Evolutionary conservation across 345 rosid genomes (phyloP), one percentile per base, ranked within the genome.

Genomic region (Lumnitzera racemosa): DNA sequence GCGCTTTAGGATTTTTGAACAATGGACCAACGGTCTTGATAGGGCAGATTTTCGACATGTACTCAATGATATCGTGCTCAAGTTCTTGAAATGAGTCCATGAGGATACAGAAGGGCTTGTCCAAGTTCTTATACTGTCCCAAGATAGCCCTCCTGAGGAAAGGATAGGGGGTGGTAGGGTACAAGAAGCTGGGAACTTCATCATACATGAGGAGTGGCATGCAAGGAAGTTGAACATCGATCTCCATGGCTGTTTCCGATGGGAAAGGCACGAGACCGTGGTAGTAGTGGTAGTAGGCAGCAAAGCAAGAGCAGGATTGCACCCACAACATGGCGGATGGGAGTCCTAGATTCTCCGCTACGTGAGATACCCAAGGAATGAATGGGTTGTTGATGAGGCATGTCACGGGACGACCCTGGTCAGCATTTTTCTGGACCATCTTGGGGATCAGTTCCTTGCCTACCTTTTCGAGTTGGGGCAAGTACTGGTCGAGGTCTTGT

Each of bases 261-360:
- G 98, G 98, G 64, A 91, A 91, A 0, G 72, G 65, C 12, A 74
- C 81, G 36, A 78, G 69, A 2, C 66, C 61, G 36, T 82, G 77
- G 69, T 67, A 62, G 69, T 79, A 87, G 69, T 87, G 78, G 46
- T 89, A 91, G 66, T 89, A 91, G 23, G 85, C 63, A 0, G 88
- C 70, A 51, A 91, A 87, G 65, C 83, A 77, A 0, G 92, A 90
- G 17, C 89, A 87, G 15, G 98, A 85, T 47, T 91, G 95, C 10
- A 91, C 88, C 98, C 96, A 91, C 3, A 91, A 87, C 75, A 89
- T 68, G 11, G 96, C 95, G 12, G 86, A 87, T 20, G 98, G 95
- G 60, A 91, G 66, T 20, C 84, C 85, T 1, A 89, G 80, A 51
- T 67, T 70, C 24, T 74, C 85, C 0, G 94, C 98, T 0, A 92